These are phyloP conservation scores for Canavalia ensiformis DNA, from an alignment of 306 rosid species.

Conservation along the genomic window DNA sequence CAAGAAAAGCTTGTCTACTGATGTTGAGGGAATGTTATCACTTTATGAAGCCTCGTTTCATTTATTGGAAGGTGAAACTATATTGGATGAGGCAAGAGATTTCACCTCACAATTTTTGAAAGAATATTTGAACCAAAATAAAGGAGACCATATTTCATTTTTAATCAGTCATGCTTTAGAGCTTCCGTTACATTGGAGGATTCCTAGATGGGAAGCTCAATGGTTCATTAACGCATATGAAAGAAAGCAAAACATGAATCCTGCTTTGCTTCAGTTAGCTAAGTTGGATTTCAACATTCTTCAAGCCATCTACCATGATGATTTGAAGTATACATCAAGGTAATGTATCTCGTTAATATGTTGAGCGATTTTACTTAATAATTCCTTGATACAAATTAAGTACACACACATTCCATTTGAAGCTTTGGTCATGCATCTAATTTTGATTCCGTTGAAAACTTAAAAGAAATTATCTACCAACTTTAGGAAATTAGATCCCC, in stretches of 20 bases:
- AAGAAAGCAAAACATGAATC: neutral
- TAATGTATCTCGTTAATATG: too few species aligned
- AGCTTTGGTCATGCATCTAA: too few species aligned
- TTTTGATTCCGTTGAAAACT: too few species aligned
- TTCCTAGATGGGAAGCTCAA: neutral
- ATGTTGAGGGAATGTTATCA: slow-evolving; percentile 18
- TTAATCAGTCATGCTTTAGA: neutral
- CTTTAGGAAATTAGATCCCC: too few species aligned
- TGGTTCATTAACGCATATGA: neutral
- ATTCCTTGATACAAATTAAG: too few species aligned
- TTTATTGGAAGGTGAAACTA: slow-evolving; percentile 10
- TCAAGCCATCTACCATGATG: too few species aligned
- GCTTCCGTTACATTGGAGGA: neutral
- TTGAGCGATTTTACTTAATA: too few species aligned
- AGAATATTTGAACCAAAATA: neutral
- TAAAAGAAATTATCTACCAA: too few species aligned
- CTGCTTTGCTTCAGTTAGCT: neutral
- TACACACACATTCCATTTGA: too few species aligned
- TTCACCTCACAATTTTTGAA: slow-evolving; percentile 1
- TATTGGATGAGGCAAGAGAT: slow-evolving; percentile 20
- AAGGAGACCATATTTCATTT: neutral
- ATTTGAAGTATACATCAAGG: too few species aligned
- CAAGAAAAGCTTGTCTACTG: neutral
- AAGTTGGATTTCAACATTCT: too few species aligned
- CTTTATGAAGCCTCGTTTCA: neutral